Conservation (phyloP, 192 early-diverging fungal genomes). For the Coemansia sp. region DNA sequence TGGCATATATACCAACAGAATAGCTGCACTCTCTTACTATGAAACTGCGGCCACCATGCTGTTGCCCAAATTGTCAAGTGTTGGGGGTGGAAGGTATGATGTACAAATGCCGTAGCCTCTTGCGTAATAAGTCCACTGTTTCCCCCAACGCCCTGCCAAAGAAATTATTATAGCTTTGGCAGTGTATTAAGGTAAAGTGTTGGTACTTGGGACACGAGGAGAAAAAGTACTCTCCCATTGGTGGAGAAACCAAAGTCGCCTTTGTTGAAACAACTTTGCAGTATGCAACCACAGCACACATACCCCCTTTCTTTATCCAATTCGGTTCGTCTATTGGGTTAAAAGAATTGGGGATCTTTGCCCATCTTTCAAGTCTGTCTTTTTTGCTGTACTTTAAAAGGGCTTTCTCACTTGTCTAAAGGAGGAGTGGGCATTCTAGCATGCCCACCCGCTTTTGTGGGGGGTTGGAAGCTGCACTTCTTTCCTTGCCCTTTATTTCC, state of each 20-base stretch:
- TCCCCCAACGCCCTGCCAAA: no score
- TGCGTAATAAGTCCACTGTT: no score
- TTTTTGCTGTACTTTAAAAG: not conserved
- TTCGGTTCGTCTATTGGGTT: not conserved
- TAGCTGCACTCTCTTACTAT: not conserved
- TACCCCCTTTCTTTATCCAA: not conserved
- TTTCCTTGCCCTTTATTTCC: not conserved
- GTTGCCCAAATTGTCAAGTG: not conserved
- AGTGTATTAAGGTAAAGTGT: no score
- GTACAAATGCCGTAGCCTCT: no score
- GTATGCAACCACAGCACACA: no score
- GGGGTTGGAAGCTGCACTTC: not conserved
- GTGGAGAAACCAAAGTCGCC: no score
- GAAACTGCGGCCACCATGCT: not conserved
- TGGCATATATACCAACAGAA: no score
- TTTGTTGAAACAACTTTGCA: no score
- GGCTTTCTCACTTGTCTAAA: not conserved
- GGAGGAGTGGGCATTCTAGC: not conserved
- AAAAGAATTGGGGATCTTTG: not conserved
- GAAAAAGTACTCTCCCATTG: no score
- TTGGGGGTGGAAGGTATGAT: no score
- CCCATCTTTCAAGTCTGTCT: not conserved
- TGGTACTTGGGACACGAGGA: no score
- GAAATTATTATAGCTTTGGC: no score
- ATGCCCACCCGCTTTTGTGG: not conserved